Evolutionary conservation across 2,329 filamentous ascomycete species (phyloP), one percentile per base, ranked within the genome.

Genomic region (Sporothrix luriei): DNA sequence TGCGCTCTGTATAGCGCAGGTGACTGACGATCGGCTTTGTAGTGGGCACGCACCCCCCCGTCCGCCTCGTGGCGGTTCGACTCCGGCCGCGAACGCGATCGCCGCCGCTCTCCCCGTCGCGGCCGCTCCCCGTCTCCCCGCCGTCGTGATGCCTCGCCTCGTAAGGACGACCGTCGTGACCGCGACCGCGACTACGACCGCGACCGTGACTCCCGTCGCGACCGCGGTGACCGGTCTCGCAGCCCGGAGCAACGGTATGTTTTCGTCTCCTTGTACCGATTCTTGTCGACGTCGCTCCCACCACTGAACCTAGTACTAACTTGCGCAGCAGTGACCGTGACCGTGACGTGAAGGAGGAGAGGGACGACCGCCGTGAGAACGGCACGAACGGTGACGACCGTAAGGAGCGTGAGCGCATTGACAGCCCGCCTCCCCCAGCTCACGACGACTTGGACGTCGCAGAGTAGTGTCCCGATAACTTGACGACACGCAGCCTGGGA

Each of bases 41-140:
- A 99, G 95, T 99, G 95, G 95, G 95, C 95, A 76, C 92, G 95
- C 76, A 99, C 95, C 77, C 95, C 95, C 76, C 95, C 95, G 65
- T 98, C 95, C 74, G 95, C 95, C 68, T 98, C 94, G 40, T 99
- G 95, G 95, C 92, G 95, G 72, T 99, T 99, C 79, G 95, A 97
- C 80, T 93, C 93, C 75, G 94, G 94, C 72, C 89, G 91, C 77
- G 91, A 93, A 76, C 91, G 89, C 74, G 88, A 90, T 72, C 87
- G 88, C 43, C 86, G 84, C 74, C 87, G 87, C 68, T 88, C 88
- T 75, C 88, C 88, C 73, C 88, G 88, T 71, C 85, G 88, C 62
- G 78, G 78, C 75, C 90, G 92, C 71, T 91, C 92, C 72, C 91
- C 91, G 69, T 91, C 90, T 73, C 92, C 93, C 73, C 90, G 93